A percentile compares a stretch with the other conserved stretches of the same genome.
phyloP scores from a whole-genome alignment of 2,329 filamentous ascomycete genomes.

The Dactylellina haptotyla region DNA sequence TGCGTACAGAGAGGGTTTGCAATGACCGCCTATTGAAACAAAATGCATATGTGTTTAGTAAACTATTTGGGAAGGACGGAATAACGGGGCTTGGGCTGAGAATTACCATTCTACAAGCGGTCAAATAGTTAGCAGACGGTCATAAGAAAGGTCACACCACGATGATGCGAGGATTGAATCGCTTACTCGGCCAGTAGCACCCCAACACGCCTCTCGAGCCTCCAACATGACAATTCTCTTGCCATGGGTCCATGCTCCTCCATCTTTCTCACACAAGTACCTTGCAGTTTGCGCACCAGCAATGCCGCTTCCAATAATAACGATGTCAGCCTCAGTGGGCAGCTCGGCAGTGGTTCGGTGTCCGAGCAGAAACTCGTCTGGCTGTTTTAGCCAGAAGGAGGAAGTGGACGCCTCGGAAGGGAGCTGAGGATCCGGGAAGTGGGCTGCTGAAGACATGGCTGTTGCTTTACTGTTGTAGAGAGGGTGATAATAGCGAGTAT shows the following conservation, averaged over 20 bases:
- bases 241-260: constrained; percentile 66
- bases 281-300: constrained; percentile 77
- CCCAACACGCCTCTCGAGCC: constrained; percentile 81
- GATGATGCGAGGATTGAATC: constrained; percentile 17
- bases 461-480: background rate
- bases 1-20: constrained; percentile 76
- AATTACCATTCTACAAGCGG: constrained; percentile 29
- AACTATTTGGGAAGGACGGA: background rate
- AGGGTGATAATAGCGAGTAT: background rate
- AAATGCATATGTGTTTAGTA: constrained; percentile 60
- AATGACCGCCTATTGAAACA: constrained; percentile 73
- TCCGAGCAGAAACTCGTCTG: constrained; percentile 72
- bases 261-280: constrained; percentile 66
- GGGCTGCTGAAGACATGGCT: constrained; percentile 15
- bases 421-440: constrained; percentile 63
- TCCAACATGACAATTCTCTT: constrained; percentile 71
- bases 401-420: constrained; percentile 71
- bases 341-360: constrained; percentile 74
- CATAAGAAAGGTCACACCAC: background rate
- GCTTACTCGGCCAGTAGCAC: constrained; percentile 74
- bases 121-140: constrained; percentile 2
- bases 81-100: background rate
- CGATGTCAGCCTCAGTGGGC: constrained; percentile 72
- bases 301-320: constrained; percentile 80
- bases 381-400: constrained; percentile 79